These are phyloP conservation scores for Shiraia bambusicola DNA, from an alignment of 2,329 filamentous ascomycete genomes.

Conservation along the genomic window DNA sequence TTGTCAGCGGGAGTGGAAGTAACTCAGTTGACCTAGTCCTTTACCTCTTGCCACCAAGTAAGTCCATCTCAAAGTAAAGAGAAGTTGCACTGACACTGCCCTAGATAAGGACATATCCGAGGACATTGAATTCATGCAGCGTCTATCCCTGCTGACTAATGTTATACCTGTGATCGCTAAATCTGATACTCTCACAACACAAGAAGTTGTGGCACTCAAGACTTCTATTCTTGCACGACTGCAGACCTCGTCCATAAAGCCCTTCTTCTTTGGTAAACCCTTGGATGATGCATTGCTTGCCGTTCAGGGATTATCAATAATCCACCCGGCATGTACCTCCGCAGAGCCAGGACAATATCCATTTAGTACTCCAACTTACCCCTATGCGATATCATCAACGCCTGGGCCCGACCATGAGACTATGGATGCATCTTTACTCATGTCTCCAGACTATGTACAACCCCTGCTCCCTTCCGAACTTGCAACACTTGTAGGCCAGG, in stretches of 20 bases:
- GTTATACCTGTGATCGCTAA: slow-evolving; percentile 80
- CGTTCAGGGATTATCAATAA: slow-evolving; percentile 33
- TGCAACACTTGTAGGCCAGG: slow-evolving; percentile 63
- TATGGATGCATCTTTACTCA: slow-evolving; percentile 91
- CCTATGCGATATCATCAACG: slow-evolving; percentile 79
- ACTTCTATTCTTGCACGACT: slow-evolving; percentile 60
- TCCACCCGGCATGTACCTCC: slow-evolving; percentile 8
- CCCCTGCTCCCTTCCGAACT: slow-evolving; percentile 79
- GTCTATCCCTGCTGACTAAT: slow-evolving; percentile 73
- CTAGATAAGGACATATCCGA: slow-evolving; percentile 46
- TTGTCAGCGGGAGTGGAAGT: slow-evolving; percentile 80
- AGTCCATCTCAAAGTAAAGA: slow-evolving; percentile 21
- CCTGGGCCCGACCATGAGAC: slow-evolving; percentile 71
- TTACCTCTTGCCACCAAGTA: slow-evolving; percentile 76
- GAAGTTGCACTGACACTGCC: slow-evolving; percentile 21
- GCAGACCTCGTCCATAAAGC: slow-evolving; percentile 58
- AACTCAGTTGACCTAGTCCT: slow-evolving; percentile 82
- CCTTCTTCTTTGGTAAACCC: slow-evolving; percentile 65
- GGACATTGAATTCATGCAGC: slow-evolving; percentile 72
- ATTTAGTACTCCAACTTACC: slow-evolving; percentile 40
- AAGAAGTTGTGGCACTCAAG: slow-evolving; percentile 63
- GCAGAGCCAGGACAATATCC: slow-evolving; percentile 28
- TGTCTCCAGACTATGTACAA: slow-evolving; percentile 87
- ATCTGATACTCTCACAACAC: slow-evolving; percentile 66
- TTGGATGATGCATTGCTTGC: slow-evolving; percentile 40